Base-by-base conservation (phyloP, 208 protist species). In the Tetramitus jugosus region DNA sequence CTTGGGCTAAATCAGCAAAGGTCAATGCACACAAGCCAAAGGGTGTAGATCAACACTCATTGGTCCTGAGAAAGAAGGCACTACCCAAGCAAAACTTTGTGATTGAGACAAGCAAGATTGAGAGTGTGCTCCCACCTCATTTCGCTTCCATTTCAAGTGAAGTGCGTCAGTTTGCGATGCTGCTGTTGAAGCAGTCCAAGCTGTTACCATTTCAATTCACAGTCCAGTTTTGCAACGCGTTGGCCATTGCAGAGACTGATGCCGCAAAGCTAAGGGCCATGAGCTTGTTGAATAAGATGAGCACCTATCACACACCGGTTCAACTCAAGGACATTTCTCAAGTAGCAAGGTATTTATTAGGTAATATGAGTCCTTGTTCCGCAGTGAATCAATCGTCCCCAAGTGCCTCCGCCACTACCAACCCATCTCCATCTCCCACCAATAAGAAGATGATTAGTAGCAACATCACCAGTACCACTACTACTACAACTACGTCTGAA, bases 141-240 rank as follows among this genome's bases (percentile, higher is more conserved):
- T 69, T 69, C 33, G 37, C 37, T n/a, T 43, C 8, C 29, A 69
- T 69, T 14, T 29, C 31, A 8, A 6, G 26, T 14, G 62, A 69
- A 3, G 39, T 69, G 6, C 20, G 62, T 4, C 37, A 69, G 8
- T 69, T 69, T 29, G 20, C 26, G 37, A 17, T 26, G 23, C 35
- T 43, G 31, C 35, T 69, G 7, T n/a, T 69, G 6, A 42, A 37
- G 37, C 10, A 29, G 26, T 29, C 35, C 7, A 2, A 17, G 23
- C 23, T 69, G 26, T 69, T 69, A 17, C 62, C 31, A 43, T 69
- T 37, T 43, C 62, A 69, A 43, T 69, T 69, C 26, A 69, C 26
- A 3, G 62, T 69, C 3, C 35, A 37, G 7, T 69, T 69, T 13
- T 69, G 62, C 31, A 43, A 42, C 23, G 33, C 62, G 33, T 29